Evolutionary conservation across 257 asterid species (phyloP).

Genomic region (Primulina huaijiensis): DNA sequence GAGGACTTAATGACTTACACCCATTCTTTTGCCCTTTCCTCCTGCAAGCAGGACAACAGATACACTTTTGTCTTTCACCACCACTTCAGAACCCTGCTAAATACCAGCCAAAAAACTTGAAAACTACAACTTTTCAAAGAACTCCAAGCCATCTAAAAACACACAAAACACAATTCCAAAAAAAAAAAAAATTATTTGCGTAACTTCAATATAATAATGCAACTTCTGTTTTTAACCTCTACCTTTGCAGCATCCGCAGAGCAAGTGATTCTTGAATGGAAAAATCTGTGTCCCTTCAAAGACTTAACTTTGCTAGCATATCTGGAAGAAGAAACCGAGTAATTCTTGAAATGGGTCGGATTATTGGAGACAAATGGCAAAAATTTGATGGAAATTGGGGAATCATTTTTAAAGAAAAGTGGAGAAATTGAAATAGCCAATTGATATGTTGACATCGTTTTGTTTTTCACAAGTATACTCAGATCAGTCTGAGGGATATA

Average conservation of each 20-base stretch:
- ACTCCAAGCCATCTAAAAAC: neutral
- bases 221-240: neutral
- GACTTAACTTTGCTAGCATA: constrained; percentile 26
- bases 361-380: constrained; percentile 22
- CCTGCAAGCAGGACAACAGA: constrained; percentile 97
- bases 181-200: neutral
- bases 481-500: neutral
- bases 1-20: constrained; percentile 44
- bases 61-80: constrained; percentile 73
- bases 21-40: constrained; percentile 98
- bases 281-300: constrained; percentile 30
- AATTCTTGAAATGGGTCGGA: constrained; percentile 30
- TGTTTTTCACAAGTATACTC: neutral
- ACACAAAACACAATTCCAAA: neutral
- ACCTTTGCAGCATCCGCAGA: constrained; percentile 43
- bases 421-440: constrained; percentile 33
- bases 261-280: constrained; percentile 40
- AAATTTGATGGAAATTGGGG: constrained; percentile 26
- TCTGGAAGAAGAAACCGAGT: constrained; percentile 13
- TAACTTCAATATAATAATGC: constrained; percentile 17
- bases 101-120: constrained; percentile 11
- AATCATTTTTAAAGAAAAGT: constrained; percentile 27
- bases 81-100: constrained; percentile 49
- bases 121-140: constrained; percentile 10
- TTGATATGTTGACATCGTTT: constrained; percentile 53